Evolutionary conservation across 2,329 filamentous ascomycete genomes (phyloP).

Genomic region (Chaetomiaceae sp.): DNA sequence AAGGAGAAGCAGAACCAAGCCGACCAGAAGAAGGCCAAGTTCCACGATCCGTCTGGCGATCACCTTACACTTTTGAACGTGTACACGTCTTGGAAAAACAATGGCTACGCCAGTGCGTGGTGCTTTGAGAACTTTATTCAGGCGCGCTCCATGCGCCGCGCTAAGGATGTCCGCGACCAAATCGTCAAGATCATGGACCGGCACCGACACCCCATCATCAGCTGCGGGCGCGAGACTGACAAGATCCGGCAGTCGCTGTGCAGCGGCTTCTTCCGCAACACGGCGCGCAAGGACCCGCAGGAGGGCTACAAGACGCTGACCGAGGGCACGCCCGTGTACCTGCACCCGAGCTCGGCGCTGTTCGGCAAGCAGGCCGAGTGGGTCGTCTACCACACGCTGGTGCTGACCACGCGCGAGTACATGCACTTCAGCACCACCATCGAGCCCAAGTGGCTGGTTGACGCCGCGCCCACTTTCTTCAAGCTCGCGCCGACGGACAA

Average conservation of each 20-base stretch:
- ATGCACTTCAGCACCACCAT: constrained; percentile 94
- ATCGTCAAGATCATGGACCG: constrained; percentile 90
- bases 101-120: constrained; percentile 78
- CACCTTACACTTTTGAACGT: constrained; percentile 94
- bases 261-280: constrained; percentile 91
- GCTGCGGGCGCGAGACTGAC: constrained; percentile 80
- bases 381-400: constrained; percentile 87
- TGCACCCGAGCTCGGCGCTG: constrained; percentile 85
- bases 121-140: constrained; percentile 98
- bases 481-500: constrained; percentile 86
- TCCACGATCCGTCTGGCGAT: constrained; percentile 90
- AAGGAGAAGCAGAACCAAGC: constrained; percentile 96
- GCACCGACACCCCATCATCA: constrained; percentile 74
- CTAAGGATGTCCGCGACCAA: constrained; percentile 88
- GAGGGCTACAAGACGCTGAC: constrained; percentile 98
- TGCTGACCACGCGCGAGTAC: constrained; percentile 94
- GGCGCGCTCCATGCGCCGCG: constrained; percentile 78
- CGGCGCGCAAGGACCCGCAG: constrained; percentile 87
- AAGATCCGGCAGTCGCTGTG: constrained; percentile 86
- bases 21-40: constrained; percentile 96
- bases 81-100: constrained; percentile 93
- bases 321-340: constrained; percentile 88
- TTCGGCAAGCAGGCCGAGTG: constrained; percentile 96
- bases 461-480: constrained; percentile 98
- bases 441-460: constrained; percentile 89